Evolutionary conservation across 805 yeast species (phyloP).

Genomic region (Sugiyamaella americana): DNA sequence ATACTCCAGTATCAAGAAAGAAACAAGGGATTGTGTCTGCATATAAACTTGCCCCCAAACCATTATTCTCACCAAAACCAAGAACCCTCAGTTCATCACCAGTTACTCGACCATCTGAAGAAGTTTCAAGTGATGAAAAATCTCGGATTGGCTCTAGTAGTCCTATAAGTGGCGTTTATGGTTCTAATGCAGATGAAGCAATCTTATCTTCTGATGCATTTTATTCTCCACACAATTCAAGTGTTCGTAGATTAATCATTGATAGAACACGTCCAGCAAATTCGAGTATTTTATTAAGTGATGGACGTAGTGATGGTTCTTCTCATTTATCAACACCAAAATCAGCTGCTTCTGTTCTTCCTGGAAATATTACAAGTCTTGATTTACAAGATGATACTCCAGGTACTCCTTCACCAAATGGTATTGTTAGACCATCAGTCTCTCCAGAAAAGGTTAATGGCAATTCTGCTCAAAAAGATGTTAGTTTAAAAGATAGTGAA

Average conservation of each 20-base stretch:
- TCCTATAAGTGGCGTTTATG: slow-evolving; percentile 32
- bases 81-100: not conserved
- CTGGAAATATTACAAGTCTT: not conserved
- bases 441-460: slow-evolving; percentile 1
- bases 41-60: slow-evolving; percentile 60
- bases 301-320: slow-evolving; percentile 17
- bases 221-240: slow-evolving; percentile 47
- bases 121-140: not conserved
- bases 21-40: slow-evolving; percentile 58
- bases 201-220: slow-evolving; percentile 67
- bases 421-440: not conserved
- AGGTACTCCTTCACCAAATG: slow-evolving; percentile 2
- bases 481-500: slow-evolving; percentile 32
- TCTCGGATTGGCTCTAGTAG: not conserved
- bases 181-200: slow-evolving; percentile 54
- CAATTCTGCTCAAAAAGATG: slow-evolving; percentile 10
- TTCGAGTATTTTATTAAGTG: not conserved
- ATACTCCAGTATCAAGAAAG: slow-evolving; percentile 36
- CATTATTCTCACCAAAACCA: slow-evolving; percentile 36
- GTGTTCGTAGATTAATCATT: slow-evolving; percentile 49
- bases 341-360: not conserved
- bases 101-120: not conserved
- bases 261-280: slow-evolving; percentile 32
- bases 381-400: not conserved
- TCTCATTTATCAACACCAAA: not conserved